Conservation (phyloP, 371 early-diverging fungal species). For the Synchytrium microbalum region DNA sequence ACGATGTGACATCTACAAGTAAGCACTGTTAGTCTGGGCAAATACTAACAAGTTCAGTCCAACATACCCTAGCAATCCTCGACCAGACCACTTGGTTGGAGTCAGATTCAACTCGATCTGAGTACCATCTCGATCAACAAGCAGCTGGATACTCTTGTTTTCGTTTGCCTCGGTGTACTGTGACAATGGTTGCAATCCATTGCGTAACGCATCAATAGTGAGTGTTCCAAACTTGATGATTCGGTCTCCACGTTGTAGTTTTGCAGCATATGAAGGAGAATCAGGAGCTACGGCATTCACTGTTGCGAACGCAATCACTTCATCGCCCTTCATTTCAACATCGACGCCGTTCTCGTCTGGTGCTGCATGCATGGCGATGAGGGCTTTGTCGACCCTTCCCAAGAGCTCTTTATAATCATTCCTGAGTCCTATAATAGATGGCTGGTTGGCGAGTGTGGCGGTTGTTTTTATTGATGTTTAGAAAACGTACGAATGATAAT, state of each 20-base stretch:
- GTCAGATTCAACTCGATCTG: conserved; percentile 28
- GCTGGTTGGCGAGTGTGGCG: not conserved
- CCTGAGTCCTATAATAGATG: conserved; percentile 26
- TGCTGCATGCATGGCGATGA: conserved; percentile 55
- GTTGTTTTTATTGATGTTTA: not conserved
- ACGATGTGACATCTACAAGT: too few species aligned
- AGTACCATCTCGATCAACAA: conserved; percentile 37
- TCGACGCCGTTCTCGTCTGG: conserved; percentile 10
- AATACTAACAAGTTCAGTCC: too few species aligned
- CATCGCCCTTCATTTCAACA: not conserved
- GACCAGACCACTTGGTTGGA: conserved; percentile 66
- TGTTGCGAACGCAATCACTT: conserved; percentile 55
- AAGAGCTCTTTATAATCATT: conserved; percentile 69
- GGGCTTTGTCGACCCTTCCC: conserved; percentile 56
- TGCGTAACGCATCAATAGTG: conserved; percentile 30
- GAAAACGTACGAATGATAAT: conserved; percentile 47
- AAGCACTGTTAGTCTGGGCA: too few species aligned
- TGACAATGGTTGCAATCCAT: conserved; percentile 19
- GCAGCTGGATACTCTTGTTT: conserved; percentile 38
- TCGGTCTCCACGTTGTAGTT: conserved; percentile 52
- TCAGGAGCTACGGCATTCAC: conserved; percentile 75
- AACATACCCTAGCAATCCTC: conserved; percentile 63
- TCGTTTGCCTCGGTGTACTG: not conserved
- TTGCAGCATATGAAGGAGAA: conserved; percentile 68
- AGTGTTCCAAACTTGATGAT: conserved; percentile 30